Evolutionary conservation across 345 rosid genomes (phyloP).

Genomic region (Linum lewisii): DNA sequence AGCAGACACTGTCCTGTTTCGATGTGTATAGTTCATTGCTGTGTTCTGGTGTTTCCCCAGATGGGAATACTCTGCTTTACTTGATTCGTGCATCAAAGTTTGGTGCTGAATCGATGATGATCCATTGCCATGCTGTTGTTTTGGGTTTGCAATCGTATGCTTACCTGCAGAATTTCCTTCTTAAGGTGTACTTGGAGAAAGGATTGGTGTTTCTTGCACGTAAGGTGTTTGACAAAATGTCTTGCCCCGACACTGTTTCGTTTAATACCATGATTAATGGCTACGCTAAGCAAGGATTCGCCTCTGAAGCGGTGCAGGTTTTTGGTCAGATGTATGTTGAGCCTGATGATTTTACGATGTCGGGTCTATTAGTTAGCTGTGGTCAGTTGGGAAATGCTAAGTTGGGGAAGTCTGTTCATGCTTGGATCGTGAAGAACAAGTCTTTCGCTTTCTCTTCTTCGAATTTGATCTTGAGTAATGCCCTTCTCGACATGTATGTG

Average conservation of each 20-base stretch:
- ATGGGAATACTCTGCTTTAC: constrained; percentile 35
- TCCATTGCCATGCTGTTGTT: constrained; percentile 41
- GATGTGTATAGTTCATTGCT: constrained; percentile 34
- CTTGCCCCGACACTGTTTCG: constrained; percentile 13
- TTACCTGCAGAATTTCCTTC: constrained; percentile 19
- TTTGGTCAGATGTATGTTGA: constrained; percentile 11
- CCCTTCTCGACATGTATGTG: constrained; percentile 31
- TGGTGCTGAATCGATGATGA: constrained; percentile 34
- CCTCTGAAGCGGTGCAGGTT: constrained; percentile 12
- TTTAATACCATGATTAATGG: constrained; percentile 11
- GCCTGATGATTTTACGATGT: constrained; percentile 19
- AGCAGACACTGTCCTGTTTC: constrained; percentile 26
- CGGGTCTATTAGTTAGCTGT: constrained; percentile 16
- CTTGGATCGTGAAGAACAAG: constrained; percentile 18
- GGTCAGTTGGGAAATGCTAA: constrained; percentile 11
- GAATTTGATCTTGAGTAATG: constrained; percentile 18
- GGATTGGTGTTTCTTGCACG: constrained; percentile 7
- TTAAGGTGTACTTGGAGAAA: constrained; percentile 9
- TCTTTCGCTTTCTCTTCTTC: constrained; percentile 7
- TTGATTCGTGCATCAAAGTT: constrained; percentile 21
- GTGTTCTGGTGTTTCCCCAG: constrained; percentile 27
- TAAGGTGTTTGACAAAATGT: constrained; percentile 10
- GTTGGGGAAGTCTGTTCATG: constrained; percentile 19
- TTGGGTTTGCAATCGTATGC: constrained; percentile 24
- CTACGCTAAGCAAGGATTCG: constrained; percentile 15